These are phyloP conservation scores for Nemania serpens DNA, from an alignment of 2,329 filamentous ascomycete species.

Conservation along the genomic window DNA sequence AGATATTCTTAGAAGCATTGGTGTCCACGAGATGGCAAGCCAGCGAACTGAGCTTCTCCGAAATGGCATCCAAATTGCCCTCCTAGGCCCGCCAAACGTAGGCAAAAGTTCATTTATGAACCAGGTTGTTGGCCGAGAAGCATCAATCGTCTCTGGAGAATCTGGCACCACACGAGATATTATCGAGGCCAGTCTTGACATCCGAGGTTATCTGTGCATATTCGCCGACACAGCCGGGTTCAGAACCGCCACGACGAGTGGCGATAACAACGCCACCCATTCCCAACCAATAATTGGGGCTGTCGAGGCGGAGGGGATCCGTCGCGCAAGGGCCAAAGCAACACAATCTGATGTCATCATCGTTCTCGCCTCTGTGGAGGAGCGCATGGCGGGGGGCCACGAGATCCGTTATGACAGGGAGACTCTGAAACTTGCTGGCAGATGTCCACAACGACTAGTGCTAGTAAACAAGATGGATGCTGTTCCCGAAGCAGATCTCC, in stretches of 20 bases:
- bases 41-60: slow-evolving; percentile 82
- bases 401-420: slow-evolving; percentile 59
- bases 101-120: slow-evolving; percentile 97
- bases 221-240: slow-evolving; percentile 95
- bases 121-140: slow-evolving; percentile 84
- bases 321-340: slow-evolving; percentile 80
- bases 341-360: slow-evolving; percentile 84
- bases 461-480: slow-evolving; percentile 68
- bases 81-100: slow-evolving; percentile 90
- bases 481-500: slow-evolving; percentile 44
- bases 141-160: slow-evolving; percentile 91
- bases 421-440: slow-evolving; percentile 57
- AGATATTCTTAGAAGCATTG: slow-evolving; percentile 65
- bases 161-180: slow-evolving; percentile 94
- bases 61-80: slow-evolving; percentile 81
- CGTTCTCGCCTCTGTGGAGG: slow-evolving; percentile 76
- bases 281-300: slow-evolving; percentile 60
- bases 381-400: slow-evolving; percentile 40
- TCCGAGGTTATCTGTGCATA: slow-evolving; percentile 89
- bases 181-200: slow-evolving; percentile 87
- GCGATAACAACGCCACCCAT: slow-evolving; percentile 22
- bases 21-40: slow-evolving; percentile 74
- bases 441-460: slow-evolving; percentile 55
- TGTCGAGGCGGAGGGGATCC: slow-evolving; percentile 89
- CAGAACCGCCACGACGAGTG: slow-evolving; percentile 50